These are phyloP conservation scores for Trichomonascaceae sp. DNA, from an alignment of 1,139 yeast genomes.

Conservation along the genomic window DNA sequence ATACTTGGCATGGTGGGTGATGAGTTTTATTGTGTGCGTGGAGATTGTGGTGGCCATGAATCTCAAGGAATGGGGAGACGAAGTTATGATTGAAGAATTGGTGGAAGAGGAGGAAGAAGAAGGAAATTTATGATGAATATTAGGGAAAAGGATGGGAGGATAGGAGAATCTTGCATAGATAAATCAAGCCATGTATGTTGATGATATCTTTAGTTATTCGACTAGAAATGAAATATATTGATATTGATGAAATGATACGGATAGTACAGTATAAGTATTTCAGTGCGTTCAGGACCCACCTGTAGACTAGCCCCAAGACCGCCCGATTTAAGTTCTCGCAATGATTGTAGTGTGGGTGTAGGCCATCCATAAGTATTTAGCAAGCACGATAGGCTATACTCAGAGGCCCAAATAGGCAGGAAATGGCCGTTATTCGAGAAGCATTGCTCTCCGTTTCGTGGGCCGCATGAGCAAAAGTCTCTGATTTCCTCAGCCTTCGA, in stretches of 20 bases:
- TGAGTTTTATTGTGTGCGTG: conserved; percentile 32
- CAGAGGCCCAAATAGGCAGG: no score
- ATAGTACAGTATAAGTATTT: no score
- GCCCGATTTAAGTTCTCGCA: no score
- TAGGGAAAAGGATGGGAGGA: background rate
- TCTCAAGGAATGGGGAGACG: conserved; percentile 27
- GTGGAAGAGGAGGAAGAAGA: conserved; percentile 1
- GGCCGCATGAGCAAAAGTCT: no score
- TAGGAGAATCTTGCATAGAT: background rate
- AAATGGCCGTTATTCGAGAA: no score
- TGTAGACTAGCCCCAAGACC: no score
- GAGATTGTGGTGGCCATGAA: conserved; percentile 23
- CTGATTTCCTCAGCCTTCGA: no score
- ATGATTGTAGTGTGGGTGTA: no score
- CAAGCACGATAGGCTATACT: no score
- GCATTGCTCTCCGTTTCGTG: no score
- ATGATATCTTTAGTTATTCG: background rate
- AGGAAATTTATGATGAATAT: conserved; percentile 1
- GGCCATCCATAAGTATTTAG: no score
- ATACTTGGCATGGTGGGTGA: conserved; percentile 48
- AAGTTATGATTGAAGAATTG: conserved; percentile 2
- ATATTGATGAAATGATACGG: background rate
- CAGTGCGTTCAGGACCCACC: no score
- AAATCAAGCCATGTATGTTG: background rate
- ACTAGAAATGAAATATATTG: background rate